Evolutionary conservation across 225 moss, liverwort and hornwort species (phyloP), one percentile per base, ranked within the genome.

Genomic region (Marchantia polymorpha): DNA sequence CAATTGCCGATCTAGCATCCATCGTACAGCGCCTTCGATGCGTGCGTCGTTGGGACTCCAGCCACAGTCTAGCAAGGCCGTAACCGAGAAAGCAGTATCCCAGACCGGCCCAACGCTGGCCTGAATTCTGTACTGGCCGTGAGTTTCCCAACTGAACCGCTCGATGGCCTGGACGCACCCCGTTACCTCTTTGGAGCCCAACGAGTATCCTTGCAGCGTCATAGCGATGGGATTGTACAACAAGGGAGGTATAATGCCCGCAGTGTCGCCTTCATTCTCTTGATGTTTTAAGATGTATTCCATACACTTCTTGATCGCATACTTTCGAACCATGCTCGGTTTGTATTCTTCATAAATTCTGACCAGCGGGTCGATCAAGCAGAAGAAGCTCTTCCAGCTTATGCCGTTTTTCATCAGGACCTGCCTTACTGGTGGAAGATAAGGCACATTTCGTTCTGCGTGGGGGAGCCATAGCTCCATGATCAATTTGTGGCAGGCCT

Each of bases 221-320:
- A 79, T 30, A 4, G 69, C 79, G 12, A 79, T 23, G 3, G 20
- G 22, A 1, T 71, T 56, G n/a, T 79, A 71, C 2, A 46, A 0
- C 79, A 72, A 71, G 12, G 79, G 58, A 71, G 70, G 79, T 11
- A 79, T 10, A 14, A 71, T 79, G 15, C 79, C 79, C 7, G 55
- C 79, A 39, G 31, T 13, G 17, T 71, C 70, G 8, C 79, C 79
- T 3, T 56, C 11, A 39, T 12, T 58, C 23, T 71, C 79, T 26
- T 68, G 69, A 46, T 70, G 79, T 11, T 53, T 54, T 0, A 56
- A 0, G 8, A 79, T 70, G 48, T 22, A 79, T 48, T 79, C 31
- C 79, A 72, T 58, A 19, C 79, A 71, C 71, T 79, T 79, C 3
- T 19, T 0, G n/a, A 71, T 9, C 4, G 79, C 69, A 12, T 79